A percentile compares a stretch with the other conserved stretches of the same genome.
phyloP scores from a whole-genome alignment of 192 early-diverging fungal genomes.

The Entomortierella lignicola region DNA sequence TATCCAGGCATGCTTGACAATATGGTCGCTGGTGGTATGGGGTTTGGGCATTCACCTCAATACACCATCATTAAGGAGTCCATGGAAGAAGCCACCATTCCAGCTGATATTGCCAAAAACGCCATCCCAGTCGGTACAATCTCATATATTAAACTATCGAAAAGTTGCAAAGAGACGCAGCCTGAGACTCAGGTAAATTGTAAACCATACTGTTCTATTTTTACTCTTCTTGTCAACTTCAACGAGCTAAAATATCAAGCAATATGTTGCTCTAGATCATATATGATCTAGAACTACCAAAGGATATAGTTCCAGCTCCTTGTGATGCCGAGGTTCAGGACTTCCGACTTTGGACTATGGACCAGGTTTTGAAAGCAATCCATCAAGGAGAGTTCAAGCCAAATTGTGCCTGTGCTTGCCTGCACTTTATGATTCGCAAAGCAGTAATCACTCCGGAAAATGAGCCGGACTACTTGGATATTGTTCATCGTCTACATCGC shows the following conservation, averaged over 20 bases:
- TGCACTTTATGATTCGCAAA: conserved; percentile 91
- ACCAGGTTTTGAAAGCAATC: conserved; percentile 61
- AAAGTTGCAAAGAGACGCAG: conserved; percentile 64
- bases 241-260: no score
- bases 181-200: conserved; percentile 82
- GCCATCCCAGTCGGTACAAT: conserved; percentile 70
- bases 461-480: conserved; percentile 85
- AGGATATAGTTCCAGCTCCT: conserved; percentile 69
- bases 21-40: conserved; percentile 83
- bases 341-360: conserved; percentile 78
- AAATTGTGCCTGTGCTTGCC: conserved; percentile 79
- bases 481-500: conserved; percentile 73
- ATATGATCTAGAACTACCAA: conserved; percentile 84
- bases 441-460: conserved; percentile 78
- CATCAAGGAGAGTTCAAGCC: conserved; percentile 80
- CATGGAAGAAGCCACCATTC: conserved; percentile 88
- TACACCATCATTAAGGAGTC: conserved; percentile 89
- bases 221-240: no score
- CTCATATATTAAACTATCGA: conserved; percentile 74
- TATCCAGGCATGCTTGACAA: conserved; percentile 89
- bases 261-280: conserved; percentile 59
- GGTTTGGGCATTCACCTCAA: conserved; percentile 64
- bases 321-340: conserved; percentile 89
- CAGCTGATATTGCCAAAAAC: conserved; percentile 61
- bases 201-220: no score